A percentile compares a stretch with the other conserved stretches of the same genome.
Conservation (phyloP, 768 basidiomycete species). For the Tylopilus sp. region DNA sequence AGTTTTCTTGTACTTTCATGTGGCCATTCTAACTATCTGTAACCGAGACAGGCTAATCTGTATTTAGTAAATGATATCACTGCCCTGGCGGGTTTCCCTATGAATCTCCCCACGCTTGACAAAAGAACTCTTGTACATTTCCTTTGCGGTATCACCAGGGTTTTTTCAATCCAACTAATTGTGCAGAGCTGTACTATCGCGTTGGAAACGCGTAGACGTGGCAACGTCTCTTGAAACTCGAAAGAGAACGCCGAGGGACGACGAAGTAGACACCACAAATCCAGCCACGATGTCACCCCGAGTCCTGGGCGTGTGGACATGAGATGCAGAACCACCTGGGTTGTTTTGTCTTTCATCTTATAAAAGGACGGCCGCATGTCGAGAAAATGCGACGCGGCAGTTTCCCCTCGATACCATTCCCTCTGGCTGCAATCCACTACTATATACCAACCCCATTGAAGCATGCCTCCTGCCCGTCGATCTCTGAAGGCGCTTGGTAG, state of each 20-base stretch:
- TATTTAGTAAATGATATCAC: too few species aligned
- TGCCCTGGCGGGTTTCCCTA: too few species aligned
- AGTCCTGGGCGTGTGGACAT: too few species aligned
- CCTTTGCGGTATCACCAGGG: slow-evolving; percentile 1
- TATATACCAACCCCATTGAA: not conserved
- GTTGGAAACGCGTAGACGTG: slow-evolving; percentile 1
- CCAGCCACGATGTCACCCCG: not conserved
- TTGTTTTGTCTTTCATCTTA: not conserved
- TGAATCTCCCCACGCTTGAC: not conserved
- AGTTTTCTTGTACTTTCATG: not conserved
- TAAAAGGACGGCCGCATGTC: slow-evolving; percentile 1
- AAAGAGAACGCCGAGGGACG: slow-evolving; percentile 3
- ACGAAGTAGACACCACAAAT: not conserved
- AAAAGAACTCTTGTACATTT: not conserved
- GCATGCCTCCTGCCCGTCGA: slow-evolving; percentile 23
- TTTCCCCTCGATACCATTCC: not conserved
- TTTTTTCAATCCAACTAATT: not conserved
- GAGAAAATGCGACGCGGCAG: not conserved
- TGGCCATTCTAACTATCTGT: not conserved
- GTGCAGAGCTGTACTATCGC: slow-evolving; percentile 9
- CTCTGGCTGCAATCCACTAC: not conserved
- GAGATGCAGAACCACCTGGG: not conserved
- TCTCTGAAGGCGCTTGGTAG: slow-evolving; percentile 18
- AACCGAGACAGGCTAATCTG: not conserved
- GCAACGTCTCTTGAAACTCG: not conserved